phyloP scores from a whole-genome alignment of 768 basidiomycete species.

The Boletus rubescentipes region DNA sequence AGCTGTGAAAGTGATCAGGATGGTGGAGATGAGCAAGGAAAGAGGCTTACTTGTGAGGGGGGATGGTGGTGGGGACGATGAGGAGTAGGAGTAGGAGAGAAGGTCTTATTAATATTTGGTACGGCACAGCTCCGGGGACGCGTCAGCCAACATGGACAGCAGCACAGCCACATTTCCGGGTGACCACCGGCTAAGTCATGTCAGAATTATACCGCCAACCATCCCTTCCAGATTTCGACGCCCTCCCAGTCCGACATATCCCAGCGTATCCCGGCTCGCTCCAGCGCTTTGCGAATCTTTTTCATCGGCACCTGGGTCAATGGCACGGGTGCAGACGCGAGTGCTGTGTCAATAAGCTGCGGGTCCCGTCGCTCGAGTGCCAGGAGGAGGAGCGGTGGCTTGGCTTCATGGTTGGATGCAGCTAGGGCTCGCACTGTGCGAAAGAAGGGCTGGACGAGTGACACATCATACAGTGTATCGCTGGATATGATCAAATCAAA shows the following conservation, averaged over 20 bases:
- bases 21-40: not conserved
- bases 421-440: constrained; percentile 60
- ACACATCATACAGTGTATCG: constrained; percentile 73
- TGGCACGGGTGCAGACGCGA: constrained; percentile 60
- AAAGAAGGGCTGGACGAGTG: constrained; percentile 68
- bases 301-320: constrained; percentile 56
- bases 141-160: constrained; percentile 24
- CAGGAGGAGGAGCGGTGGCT: constrained; percentile 37
- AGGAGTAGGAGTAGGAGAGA: not conserved
- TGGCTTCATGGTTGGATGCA: constrained; percentile 11
- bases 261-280: constrained; percentile 60
- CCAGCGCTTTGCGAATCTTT: constrained; percentile 60
- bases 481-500: constrained; percentile 81
- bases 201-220: not conserved
- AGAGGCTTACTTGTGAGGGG: not conserved
- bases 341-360: constrained; percentile 52
- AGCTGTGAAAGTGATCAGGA: constrained; percentile 3
- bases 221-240: constrained; percentile 70
- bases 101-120: constrained; percentile 25
- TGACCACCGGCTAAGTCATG: not conserved
- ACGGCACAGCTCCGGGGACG: constrained; percentile 30
- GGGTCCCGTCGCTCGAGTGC: constrained; percentile 80
- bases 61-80: not conserved
- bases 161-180: constrained; percentile 24
- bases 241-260: constrained; percentile 72